Evolutionary conservation across 1,284 basidiomycete genomes (phyloP).

Genomic region (Agaricales sp.): DNA sequence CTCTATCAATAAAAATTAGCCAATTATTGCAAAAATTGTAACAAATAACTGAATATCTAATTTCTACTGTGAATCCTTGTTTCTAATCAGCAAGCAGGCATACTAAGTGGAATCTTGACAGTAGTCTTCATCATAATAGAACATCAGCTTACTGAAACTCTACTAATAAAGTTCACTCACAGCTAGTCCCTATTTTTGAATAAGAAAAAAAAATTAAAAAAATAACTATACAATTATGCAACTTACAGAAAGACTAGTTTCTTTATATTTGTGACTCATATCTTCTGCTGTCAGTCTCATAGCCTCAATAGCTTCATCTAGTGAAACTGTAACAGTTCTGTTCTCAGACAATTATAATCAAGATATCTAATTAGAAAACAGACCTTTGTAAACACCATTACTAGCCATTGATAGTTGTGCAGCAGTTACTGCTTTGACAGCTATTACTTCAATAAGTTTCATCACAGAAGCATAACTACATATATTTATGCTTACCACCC

Average conservation of each 20-base stretch:
- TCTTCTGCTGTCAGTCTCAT: slow-evolving; percentile 87
- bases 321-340: slow-evolving; percentile 45
- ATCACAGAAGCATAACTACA: slow-evolving; percentile 10
- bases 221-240: slow-evolving; percentile 9
- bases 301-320: slow-evolving; percentile 95
- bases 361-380: background rate
- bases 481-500: too few species aligned
- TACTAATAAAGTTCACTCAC: slow-evolving; percentile 26
- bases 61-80: too few species aligned
- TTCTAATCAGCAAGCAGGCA: slow-evolving; percentile 57
- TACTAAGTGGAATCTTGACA: slow-evolving; percentile 66
- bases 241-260: slow-evolving; percentile 80
- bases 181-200: slow-evolving; percentile 43
- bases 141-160: slow-evolving; percentile 11
- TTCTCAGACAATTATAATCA: background rate
- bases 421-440: slow-evolving; percentile 85
- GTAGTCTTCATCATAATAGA: slow-evolving; percentile 34
- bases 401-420: slow-evolving; percentile 91
- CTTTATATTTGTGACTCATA: slow-evolving; percentile 88
- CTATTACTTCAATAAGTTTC: slow-evolving; percentile 22
- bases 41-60: too few species aligned
- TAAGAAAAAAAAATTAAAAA: slow-evolving; percentile 4
- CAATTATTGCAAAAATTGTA: too few species aligned
- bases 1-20: too few species aligned
- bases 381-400: slow-evolving; percentile 56